These are phyloP conservation scores for Didymella sp. DNA, from an alignment of 2,329 filamentous ascomycete genomes.

Conservation along the genomic window DNA sequence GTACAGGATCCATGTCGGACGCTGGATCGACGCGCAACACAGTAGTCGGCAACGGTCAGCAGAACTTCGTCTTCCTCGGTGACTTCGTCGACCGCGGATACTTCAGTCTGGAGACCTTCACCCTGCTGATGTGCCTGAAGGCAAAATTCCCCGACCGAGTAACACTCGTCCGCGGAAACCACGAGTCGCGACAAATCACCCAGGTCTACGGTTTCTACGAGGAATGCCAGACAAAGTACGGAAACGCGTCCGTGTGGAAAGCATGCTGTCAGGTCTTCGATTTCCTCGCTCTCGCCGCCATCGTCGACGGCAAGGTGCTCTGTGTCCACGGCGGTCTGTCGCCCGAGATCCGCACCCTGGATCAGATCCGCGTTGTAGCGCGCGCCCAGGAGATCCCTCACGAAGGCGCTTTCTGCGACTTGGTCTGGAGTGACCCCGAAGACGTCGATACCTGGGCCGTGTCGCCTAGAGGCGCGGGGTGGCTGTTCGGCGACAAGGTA, in stretches of 20 bases:
- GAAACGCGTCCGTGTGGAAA: slow-evolving; percentile 99
- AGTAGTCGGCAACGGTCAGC: slow-evolving; percentile 62
- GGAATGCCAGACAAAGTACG: slow-evolving; percentile 97
- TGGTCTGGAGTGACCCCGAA: slow-evolving; percentile 90
- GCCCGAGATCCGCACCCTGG: slow-evolving; percentile 94
- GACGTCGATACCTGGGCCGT: slow-evolving; percentile 74
- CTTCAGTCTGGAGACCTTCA: slow-evolving; percentile 76
- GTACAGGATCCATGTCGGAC: slow-evolving; percentile 53
- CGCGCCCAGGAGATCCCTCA: slow-evolving; percentile 94
- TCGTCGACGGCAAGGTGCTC: slow-evolving; percentile 99
- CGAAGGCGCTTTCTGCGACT: slow-evolving; percentile 96
- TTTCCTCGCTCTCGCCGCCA: slow-evolving; percentile 93
- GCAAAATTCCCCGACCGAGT: slow-evolving; percentile 77
- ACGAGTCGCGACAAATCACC: slow-evolving; percentile 98
- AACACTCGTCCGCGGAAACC: slow-evolving; percentile 79
- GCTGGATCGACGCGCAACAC: slow-evolving; percentile 49
- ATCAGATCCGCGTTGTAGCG: slow-evolving; percentile 79
- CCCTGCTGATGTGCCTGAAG: slow-evolving; percentile 74
- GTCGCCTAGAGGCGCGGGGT: slow-evolving; percentile 71
- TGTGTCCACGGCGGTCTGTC: slow-evolving; percentile 96
- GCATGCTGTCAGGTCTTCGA: slow-evolving; percentile 99
- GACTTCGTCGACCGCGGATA: slow-evolving; percentile 79
- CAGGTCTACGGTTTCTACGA: slow-evolving; percentile 99
- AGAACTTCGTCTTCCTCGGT: slow-evolving; percentile 73
- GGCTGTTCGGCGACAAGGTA: slow-evolving; percentile 74